Percentiles rank a stretch among this genome's conserved stretches.
phyloP scores from a whole-genome alignment of 306 rosid genomes.

The Dicorynia guianensis region DNA sequence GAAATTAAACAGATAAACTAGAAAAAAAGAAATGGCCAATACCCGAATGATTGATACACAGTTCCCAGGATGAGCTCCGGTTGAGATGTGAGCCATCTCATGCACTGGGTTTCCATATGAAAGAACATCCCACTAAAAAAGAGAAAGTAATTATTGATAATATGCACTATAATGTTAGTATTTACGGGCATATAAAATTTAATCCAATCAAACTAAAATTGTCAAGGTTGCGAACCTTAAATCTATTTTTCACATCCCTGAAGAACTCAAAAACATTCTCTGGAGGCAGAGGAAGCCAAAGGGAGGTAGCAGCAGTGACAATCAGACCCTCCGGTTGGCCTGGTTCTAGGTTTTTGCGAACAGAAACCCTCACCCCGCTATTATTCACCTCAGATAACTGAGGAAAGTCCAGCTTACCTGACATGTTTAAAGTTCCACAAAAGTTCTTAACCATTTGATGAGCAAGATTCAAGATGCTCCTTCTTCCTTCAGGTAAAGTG shows the following conservation, averaged over 20 bases:
- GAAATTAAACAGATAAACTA: background rate
- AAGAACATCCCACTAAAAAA: conserved; percentile 73
- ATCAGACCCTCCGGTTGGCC: conserved; percentile 60
- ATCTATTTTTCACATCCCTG: conserved; percentile 48
- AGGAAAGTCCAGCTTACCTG: conserved; percentile 53
- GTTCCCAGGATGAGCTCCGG: conserved; percentile 55
- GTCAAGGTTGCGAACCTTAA: conserved; percentile 49
- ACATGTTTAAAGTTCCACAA: conserved; percentile 54
- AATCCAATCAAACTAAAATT: background rate
- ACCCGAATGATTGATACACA: conserved; percentile 63
- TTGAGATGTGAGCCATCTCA: conserved; percentile 55
- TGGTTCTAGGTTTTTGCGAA: conserved; percentile 42
- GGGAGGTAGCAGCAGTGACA: conserved; percentile 57
- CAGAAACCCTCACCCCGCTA: conserved; percentile 48
- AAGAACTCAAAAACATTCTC: conserved; percentile 52
- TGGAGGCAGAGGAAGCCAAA: conserved; percentile 64
- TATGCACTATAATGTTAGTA: background rate
- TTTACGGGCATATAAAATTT: background rate
- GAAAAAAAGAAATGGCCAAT: conserved; percentile 5
- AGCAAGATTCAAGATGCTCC: conserved; percentile 54
- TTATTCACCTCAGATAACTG: conserved; percentile 48
- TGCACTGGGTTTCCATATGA: conserved; percentile 44
- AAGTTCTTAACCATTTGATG: conserved; percentile 69
- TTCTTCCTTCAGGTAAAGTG: conserved; percentile 44
- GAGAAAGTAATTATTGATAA: background rate